Conservation (phyloP, 768 basidiomycete species). For the Hebeloma cylindrosporum region DNA sequence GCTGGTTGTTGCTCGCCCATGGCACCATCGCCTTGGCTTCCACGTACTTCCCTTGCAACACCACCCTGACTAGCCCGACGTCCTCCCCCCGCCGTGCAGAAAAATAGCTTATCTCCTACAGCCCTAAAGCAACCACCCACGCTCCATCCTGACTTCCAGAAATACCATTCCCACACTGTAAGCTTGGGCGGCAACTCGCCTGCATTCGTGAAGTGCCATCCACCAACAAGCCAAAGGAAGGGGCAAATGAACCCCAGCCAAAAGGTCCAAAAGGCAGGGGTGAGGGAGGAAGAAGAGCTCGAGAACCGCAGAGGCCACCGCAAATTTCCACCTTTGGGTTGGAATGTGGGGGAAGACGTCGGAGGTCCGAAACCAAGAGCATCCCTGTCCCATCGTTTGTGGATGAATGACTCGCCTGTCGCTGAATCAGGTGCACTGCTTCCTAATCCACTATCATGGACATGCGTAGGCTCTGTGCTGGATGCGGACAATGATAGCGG, state of each 20-base stretch:
- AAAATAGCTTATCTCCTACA: no score
- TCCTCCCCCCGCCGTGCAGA: no score
- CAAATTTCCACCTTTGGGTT: conserved; percentile 31
- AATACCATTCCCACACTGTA: conserved; percentile 49
- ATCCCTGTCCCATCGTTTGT: conserved; percentile 49
- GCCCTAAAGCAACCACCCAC: no score
- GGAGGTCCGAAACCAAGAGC: conserved; percentile 35
- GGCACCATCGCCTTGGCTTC: conserved; percentile 12
- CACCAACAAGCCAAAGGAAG: conserved; percentile 75
- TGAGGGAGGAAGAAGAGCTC: conserved; percentile 18
- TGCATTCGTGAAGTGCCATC: conserved; percentile 60
- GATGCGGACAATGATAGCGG: conserved; percentile 7
- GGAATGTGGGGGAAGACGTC: conserved; percentile 28
- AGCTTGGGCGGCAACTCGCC: conserved; percentile 47
- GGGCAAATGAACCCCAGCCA: conserved; percentile 75
- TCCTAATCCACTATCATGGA: background rate
- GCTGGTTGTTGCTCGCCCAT: background rate
- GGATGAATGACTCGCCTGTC: conserved; percentile 51
- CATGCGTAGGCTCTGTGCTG: background rate
- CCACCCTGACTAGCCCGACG: no score
- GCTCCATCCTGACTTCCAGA: conserved; percentile 38
- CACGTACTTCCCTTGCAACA: conserved; percentile 14
- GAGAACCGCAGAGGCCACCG: conserved; percentile 16
- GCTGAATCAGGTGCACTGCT: conserved; percentile 13
- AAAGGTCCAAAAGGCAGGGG: conserved; percentile 62